Evolutionary conservation across 345 rosid genomes (phyloP).

Genomic region (Citrus maxima): DNA sequence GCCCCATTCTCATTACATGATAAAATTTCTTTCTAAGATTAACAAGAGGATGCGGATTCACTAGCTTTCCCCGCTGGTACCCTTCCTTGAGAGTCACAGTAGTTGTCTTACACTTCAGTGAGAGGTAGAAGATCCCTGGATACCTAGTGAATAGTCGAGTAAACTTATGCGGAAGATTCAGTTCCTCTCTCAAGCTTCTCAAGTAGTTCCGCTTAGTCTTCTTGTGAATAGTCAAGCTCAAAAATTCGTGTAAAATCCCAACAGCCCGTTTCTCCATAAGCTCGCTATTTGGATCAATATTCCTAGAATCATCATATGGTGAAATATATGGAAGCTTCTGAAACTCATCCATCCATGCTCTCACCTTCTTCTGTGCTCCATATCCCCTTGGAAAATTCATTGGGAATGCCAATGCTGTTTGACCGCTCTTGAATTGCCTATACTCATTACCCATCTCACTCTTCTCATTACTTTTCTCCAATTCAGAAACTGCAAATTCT

Average conservation of each 20-base stretch:
- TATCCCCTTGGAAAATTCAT: constrained; percentile 95
- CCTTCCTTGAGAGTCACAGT: constrained; percentile 88
- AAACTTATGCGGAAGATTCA: constrained; percentile 80
- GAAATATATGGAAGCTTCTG: constrained; percentile 92
- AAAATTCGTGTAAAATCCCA: constrained; percentile 84
- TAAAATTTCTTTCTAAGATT: constrained; percentile 66
- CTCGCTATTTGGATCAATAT: constrained; percentile 73
- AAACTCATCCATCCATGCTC: constrained; percentile 96
- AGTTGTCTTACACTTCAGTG: constrained; percentile 92
- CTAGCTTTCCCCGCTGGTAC: constrained; percentile 69
- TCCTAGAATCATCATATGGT: constrained; percentile 77
- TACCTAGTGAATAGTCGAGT: constrained; percentile 86
- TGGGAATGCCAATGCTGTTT: constrained; percentile 60
- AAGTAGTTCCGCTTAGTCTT: constrained; percentile 94
- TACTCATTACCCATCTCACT: constrained; percentile 46
- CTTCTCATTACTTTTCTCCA: constrained; percentile 57
- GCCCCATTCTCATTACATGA: constrained; percentile 90
- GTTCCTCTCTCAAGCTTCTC: constrained; percentile 82
- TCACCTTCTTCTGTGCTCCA: constrained; percentile 90
- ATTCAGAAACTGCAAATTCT: constrained; percentile 64
- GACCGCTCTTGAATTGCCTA: constrained; percentile 69
- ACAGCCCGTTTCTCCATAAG: constrained; percentile 98
- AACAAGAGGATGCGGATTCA: constrained; percentile 80
- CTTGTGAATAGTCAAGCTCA: constrained; percentile 90
- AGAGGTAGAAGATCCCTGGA: constrained; percentile 93